phyloP scores from a whole-genome alignment of 2,329 filamentous ascomycete species.

The Coniochaeta sp. region DNA sequence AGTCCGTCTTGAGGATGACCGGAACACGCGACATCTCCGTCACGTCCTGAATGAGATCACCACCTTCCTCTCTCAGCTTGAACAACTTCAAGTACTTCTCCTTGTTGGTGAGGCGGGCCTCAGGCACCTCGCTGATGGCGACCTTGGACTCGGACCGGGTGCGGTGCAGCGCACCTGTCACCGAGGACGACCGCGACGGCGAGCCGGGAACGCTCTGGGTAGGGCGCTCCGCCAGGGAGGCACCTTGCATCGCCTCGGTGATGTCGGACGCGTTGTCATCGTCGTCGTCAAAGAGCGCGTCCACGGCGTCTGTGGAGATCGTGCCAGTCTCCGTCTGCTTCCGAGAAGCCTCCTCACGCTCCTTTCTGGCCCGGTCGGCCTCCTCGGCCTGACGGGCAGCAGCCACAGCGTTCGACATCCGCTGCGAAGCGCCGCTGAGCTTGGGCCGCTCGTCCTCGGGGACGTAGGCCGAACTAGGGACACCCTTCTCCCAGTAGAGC shows the following conservation, averaged over 20 bases:
- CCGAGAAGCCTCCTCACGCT: constrained; percentile 83
- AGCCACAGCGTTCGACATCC: constrained; percentile 67
- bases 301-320: constrained; percentile 85
- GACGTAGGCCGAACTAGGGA: constrained; percentile 90
- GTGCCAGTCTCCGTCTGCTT: constrained; percentile 93
- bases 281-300: constrained; percentile 93
- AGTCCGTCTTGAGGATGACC: constrained; percentile 96
- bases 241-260: constrained; percentile 83
- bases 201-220: constrained; percentile 95
- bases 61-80: constrained; percentile 81
- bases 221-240: constrained; percentile 79
- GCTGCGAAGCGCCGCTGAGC: constrained; percentile 60
- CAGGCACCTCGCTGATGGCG: constrained; percentile 64
- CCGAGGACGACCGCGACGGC: constrained; percentile 67
- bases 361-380: constrained; percentile 72
- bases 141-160: constrained; percentile 94
- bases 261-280: constrained; percentile 82
- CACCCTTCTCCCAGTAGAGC: constrained; percentile 99
- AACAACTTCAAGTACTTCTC: constrained; percentile 94
- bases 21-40: constrained; percentile 96
- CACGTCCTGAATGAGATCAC: constrained; percentile 96
- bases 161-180: constrained; percentile 67
- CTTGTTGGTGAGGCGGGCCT: constrained; percentile 81
- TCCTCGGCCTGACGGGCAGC: constrained; percentile 76
- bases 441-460: constrained; percentile 95